Evolutionary conservation across 139 green algal species (phyloP).

Genomic region (Tetraselmis striata): DNA sequence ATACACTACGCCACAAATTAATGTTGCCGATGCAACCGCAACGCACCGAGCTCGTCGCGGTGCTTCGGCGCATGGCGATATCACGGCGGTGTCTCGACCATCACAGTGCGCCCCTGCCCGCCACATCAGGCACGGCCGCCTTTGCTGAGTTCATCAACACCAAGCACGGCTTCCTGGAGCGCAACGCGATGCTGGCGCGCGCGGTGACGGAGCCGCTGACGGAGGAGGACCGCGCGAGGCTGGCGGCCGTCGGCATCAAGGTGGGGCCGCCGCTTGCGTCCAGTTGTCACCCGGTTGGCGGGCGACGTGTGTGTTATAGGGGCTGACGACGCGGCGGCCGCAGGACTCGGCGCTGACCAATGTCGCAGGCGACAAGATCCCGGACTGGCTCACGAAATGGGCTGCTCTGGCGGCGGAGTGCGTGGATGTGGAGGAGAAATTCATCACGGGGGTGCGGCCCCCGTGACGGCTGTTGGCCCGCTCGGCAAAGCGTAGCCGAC

Average conservation of each 20-base stretch:
- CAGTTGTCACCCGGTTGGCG: no score
- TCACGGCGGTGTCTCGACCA: no score
- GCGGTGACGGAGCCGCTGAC: constrained; percentile 37
- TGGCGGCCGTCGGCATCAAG: constrained; percentile 3
- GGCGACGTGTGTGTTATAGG: no score
- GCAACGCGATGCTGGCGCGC: constrained; percentile 56
- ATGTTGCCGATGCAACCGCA: no score
- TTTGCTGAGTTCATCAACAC: constrained; percentile 41
- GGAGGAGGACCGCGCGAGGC: constrained; percentile 25
- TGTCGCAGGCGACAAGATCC: constrained; percentile 21
- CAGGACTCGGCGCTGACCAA: constrained; percentile 34
- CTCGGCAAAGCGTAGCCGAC: no score
- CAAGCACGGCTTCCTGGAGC: constrained; percentile 74
- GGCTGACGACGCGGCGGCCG: no score
- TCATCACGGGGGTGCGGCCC: constrained; percentile 39
- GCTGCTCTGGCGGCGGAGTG: constrained; percentile 59
- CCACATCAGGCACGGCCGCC: neutral
- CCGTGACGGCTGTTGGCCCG: constrained; percentile 39
- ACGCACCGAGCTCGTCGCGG: no score
- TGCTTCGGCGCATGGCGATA: no score
- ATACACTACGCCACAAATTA: no score
- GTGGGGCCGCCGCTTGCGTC: no score
- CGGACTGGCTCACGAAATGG: constrained; percentile 82
- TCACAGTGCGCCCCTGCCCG: no score
- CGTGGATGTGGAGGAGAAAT: constrained; percentile 57